Percentiles rank a stretch among this genome's conserved stretches.
phyloP scores from a whole-genome alignment of 2,329 filamentous ascomycete species.

The Graphiopsis chlorocephala region DNA sequence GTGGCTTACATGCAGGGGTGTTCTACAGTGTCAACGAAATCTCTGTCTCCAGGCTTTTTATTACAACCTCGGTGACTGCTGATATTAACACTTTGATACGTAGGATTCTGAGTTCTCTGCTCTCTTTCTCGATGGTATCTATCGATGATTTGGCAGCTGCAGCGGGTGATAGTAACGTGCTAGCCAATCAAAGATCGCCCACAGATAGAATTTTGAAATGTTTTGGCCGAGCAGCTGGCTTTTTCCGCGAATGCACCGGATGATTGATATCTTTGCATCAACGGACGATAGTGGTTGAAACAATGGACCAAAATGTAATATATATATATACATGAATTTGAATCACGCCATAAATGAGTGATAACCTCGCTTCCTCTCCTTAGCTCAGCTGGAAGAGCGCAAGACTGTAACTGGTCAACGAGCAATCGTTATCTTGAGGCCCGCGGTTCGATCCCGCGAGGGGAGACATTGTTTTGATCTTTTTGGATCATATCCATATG shows the following conservation, averaged over 20 bases:
- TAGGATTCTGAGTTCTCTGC: neutral
- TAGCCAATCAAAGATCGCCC: neutral
- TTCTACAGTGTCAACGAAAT: neutral
- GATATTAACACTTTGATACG: neutral
- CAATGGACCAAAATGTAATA: no score
- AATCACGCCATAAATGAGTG: neutral
- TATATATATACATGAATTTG: neutral
- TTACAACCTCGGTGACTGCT: neutral
- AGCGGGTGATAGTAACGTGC: neutral
- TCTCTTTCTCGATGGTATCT: neutral
- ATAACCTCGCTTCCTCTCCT: conserved; percentile 1
- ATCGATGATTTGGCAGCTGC: neutral
- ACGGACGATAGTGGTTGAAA: no score
- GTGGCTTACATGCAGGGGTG: neutral
- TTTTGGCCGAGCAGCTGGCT: neutral
- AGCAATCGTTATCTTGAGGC: conserved; percentile 9
- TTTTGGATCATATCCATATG: neutral
- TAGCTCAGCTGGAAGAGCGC: conserved; percentile 17
- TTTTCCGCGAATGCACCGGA: neutral
- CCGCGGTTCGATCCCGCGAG: conserved; percentile 15
- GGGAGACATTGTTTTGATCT: conserved; percentile 5
- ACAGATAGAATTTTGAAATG: no score
- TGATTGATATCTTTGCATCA: neutral
- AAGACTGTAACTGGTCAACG: conserved; percentile 13
- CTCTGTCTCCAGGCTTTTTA: neutral